A percentile compares a stretch with the other conserved stretches of the same genome.
These are phyloP conservation scores for Starmera caribaea DNA, from an alignment of 805 yeast genomes.

Conservation along the genomic window DNA sequence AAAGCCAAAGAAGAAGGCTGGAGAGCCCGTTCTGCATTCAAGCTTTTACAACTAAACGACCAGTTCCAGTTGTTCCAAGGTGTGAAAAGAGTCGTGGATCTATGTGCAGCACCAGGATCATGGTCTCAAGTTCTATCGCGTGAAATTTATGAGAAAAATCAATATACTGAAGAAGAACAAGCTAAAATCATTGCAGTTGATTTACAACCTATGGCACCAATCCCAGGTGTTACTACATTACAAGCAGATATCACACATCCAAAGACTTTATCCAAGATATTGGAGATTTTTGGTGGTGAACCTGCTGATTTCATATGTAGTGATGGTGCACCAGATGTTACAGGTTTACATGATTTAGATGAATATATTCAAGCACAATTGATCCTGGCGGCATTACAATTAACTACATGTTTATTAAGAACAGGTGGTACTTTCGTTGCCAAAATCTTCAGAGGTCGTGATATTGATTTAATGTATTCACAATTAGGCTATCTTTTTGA, in stretches of 20 bases:
- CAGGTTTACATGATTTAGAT: conserved; percentile 93
- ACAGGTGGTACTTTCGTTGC: conserved; percentile 94
- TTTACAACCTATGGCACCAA: conserved; percentile 95
- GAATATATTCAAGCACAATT: conserved; percentile 96
- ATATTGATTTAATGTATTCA: conserved; percentile 87
- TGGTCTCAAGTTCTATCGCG: conserved; percentile 94
- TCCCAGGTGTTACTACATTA: conserved; percentile 78
- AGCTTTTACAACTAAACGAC: conserved; percentile 81
- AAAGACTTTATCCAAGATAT: conserved; percentile 64
- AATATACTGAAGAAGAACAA: conserved; percentile 21
- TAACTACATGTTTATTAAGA: conserved; percentile 81
- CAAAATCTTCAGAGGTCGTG: conserved; percentile 92
- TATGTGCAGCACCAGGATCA: conserved; percentile 98
- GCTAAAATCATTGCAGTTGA: conserved; percentile 90
- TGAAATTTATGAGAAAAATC: conserved; percentile 41
- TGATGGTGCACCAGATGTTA: conserved; percentile 98
- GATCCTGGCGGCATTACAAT: conserved; percentile 80
- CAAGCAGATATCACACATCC: conserved; percentile 99
- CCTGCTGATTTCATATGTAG: conserved; percentile 93
- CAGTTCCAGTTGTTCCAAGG: conserved; percentile 71
- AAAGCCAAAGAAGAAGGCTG: conserved; percentile 97
- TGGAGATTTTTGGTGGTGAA: conserved; percentile 80
- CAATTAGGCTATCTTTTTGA: conserved; percentile 83
- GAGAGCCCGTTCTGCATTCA: conserved; percentile 96
- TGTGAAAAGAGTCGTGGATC: conserved; percentile 79